Evolutionary conservation across 148 eudicot species (phyloP), one percentile per base, ranked within the genome.

Genomic region (Camellia granthamiana): DNA sequence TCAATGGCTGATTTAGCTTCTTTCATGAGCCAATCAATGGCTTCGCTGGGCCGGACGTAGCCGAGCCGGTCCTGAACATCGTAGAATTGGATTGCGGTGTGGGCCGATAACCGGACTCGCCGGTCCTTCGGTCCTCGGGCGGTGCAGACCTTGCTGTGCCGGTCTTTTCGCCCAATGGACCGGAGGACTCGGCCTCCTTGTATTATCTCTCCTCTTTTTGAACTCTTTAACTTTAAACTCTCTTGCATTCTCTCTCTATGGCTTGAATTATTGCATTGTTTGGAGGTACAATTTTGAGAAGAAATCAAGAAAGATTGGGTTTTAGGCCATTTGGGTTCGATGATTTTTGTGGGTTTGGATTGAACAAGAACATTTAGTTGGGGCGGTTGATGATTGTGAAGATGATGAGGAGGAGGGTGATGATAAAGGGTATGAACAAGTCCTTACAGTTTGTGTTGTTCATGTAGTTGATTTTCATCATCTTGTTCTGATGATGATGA

Each of bases 61-160:
- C 95, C 95, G 41, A 91, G 91, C 59, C 94, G 82, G 76, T 91
- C 93, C 58, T 91, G 95, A 54, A 91, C 89, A 78, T 90, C 92
- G 64, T 88, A 90, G 78, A 90, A 91, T 43, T 91, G 88, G 55
- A 90, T 91, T 13, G 95, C 92, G 13, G 90, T 88, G 23, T 80
- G 78, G 18, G 91, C 86, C 3, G 95, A 87, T 72, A 90, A 66
- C 21, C 95, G 77, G 15, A 91, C 76, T 67, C 95, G 85, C 19
- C 92, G 74, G 79, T 90, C 92, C 63, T 82, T 87, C 5, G 77
- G 87, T 49, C 95, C 92, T 74, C 59, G 88, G 6, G 88, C 74
- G 15, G 93, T 91, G 84, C 72, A 75, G 21, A 91, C 89, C 75
- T 91, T 90, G 82, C 88, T 87, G 76, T 84, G 87, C 6, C 90